These are phyloP conservation scores for Vitis hybrid DNA, from an alignment of 177 flowering plant species.

Conservation along the genomic window DNA sequence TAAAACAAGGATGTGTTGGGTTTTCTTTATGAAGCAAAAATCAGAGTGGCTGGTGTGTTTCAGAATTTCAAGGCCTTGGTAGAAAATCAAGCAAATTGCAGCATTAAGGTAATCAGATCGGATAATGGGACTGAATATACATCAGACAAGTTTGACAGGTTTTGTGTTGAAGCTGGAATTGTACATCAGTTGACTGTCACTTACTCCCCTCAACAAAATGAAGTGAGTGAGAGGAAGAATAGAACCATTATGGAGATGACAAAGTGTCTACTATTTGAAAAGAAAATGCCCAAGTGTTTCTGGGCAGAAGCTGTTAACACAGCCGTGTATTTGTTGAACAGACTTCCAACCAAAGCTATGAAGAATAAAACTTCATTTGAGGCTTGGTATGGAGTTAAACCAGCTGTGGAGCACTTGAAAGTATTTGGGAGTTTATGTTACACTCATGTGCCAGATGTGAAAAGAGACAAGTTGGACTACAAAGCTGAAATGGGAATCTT, in stretches of 20 bases:
- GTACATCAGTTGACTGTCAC: background rate
- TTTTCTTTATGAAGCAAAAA: background rate
- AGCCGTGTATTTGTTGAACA: background rate
- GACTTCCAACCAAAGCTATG: conserved; percentile 7
- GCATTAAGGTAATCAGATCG: background rate
- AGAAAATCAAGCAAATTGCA: background rate
- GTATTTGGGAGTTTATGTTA: too few species aligned
- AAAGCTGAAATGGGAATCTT: too few species aligned
- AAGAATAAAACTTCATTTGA: conserved; percentile 10
- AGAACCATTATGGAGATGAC: conserved; percentile 6
- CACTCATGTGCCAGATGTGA: too few species aligned
- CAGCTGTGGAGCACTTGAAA: background rate
- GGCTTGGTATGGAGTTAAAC: conserved; percentile 14
- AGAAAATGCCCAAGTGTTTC: too few species aligned
- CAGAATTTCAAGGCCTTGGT: background rate
- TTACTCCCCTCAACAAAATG: conserved; percentile 4
- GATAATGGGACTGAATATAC: conserved; percentile 5
- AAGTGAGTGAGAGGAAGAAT: conserved; percentile 2
- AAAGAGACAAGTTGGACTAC: too few species aligned
- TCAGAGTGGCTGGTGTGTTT: background rate
- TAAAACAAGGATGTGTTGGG: conserved; percentile 7
- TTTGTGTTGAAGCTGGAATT: background rate
- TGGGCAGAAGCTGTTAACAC: conserved; percentile 4
- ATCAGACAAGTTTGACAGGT: background rate
- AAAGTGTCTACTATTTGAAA: too few species aligned